Conservation (phyloP, 2,329 filamentous ascomycete species). For the Aspergillus fructus region DNA sequence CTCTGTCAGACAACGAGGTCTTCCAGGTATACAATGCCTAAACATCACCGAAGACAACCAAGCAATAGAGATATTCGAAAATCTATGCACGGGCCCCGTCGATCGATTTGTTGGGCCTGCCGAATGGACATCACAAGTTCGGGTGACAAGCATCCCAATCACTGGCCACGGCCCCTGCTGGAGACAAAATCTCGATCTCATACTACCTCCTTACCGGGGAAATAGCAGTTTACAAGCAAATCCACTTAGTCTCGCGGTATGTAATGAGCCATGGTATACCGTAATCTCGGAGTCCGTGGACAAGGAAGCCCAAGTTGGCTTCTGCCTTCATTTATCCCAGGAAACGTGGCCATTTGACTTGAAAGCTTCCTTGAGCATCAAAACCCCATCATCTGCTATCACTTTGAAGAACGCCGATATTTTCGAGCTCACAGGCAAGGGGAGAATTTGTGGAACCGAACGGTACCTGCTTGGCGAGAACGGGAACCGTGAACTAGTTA, state of each 20-base stretch:
- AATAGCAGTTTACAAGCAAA: slow-evolving; percentile 38
- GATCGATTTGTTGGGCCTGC: slow-evolving; percentile 46
- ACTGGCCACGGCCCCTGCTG: slow-evolving; percentile 51
- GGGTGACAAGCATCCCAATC: slow-evolving; percentile 56
- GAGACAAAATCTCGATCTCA: slow-evolving; percentile 46
- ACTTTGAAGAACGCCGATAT: slow-evolving; percentile 40
- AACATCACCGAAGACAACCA: slow-evolving; percentile 50
- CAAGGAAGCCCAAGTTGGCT: slow-evolving; percentile 30
- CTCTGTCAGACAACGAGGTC: slow-evolving; percentile 53
- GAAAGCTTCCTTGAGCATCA: slow-evolving; percentile 30
- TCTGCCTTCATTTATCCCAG: slow-evolving; percentile 36
- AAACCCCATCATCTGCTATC: slow-evolving; percentile 22
- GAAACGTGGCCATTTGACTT: slow-evolving; percentile 26
- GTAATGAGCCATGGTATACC: slow-evolving; percentile 34
- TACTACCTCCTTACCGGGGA: slow-evolving; percentile 49
- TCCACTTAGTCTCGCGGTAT: slow-evolving; percentile 22
- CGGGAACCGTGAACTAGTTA: slow-evolving; percentile 49
- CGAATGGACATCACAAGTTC: slow-evolving; percentile 45
- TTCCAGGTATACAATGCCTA: slow-evolving; percentile 52
- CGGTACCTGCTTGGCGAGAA: slow-evolving; percentile 64
- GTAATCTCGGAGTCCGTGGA: slow-evolving; percentile 39
- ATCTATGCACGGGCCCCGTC: slow-evolving; percentile 53
- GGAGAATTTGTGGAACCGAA: slow-evolving; percentile 59
- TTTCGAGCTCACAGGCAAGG: slow-evolving; percentile 51
- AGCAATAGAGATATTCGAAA: slow-evolving; percentile 57